Percentiles rank a stretch among this genome's conserved stretches.
Conservation (phyloP, 2,329 filamentous ascomycete species). For the Exserohilum rostratum region DNA sequence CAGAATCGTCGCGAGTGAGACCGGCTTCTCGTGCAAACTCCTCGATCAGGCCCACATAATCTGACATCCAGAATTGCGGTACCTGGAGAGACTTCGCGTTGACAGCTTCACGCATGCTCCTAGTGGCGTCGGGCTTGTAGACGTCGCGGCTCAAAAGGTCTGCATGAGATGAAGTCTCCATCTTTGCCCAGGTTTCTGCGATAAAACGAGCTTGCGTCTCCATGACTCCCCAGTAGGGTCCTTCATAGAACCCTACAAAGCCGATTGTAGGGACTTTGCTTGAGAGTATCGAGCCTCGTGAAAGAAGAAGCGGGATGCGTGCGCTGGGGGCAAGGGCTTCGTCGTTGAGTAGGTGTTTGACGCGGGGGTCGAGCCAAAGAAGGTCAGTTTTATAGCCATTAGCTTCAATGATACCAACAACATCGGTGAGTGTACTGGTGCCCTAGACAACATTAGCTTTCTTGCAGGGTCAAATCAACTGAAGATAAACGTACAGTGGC, state of each 20-base stretch:
- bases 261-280: slow-evolving; percentile 68
- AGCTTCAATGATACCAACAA: slow-evolving; percentile 70
- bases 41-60: slow-evolving; percentile 78
- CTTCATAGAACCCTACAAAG: slow-evolving; percentile 84
- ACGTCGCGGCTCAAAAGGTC: not conserved
- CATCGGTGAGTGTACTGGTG: slow-evolving; percentile 13
- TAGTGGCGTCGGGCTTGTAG: slow-evolving; percentile 28
- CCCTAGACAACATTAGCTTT: slow-evolving; percentile 15
- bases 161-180: slow-evolving; percentile 26
- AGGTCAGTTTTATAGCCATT: slow-evolving; percentile 75
- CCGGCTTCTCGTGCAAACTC: slow-evolving; percentile 67
- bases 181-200: slow-evolving; percentile 62
- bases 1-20: slow-evolving; percentile 53
- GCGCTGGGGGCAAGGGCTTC: slow-evolving; percentile 61
- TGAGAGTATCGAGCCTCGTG: slow-evolving; percentile 70
- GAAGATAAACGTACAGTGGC: slow-evolving; percentile 6
- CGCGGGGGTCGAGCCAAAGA: slow-evolving; percentile 64
- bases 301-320: slow-evolving; percentile 62
- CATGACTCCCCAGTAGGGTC: slow-evolving; percentile 85
- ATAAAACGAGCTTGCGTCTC: slow-evolving; percentile 82
- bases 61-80: slow-evolving; percentile 80
- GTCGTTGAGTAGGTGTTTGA: slow-evolving; percentile 61
- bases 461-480: not conserved
- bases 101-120: slow-evolving; percentile 54
- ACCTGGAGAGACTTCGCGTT: slow-evolving; percentile 50